A percentile compares a stretch with the other conserved stretches of the same genome.
Evolutionary conservation across 83 land plant genomes (phyloP).

Genomic region (Larix sibirica): DNA sequence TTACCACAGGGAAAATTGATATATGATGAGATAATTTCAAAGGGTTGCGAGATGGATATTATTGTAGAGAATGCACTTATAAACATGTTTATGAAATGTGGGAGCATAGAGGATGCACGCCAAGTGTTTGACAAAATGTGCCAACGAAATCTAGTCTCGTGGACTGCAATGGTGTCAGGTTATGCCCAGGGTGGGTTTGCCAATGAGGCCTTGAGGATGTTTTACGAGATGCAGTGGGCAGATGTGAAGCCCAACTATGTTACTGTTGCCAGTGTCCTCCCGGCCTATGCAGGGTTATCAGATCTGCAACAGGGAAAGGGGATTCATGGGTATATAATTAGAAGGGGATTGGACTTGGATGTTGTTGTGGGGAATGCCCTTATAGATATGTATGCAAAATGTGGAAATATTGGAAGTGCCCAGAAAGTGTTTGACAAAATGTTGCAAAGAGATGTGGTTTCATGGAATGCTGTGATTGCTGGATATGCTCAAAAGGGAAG

Average conservation of each 20-base stretch:
- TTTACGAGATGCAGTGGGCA: conserved; percentile 50
- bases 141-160: conserved; percentile 22
- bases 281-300: background rate
- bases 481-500: background rate
- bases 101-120: conserved; percentile 27
- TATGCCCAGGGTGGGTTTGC: conserved; percentile 38
- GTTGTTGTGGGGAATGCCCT: background rate
- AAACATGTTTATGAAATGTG: conserved; percentile 31
- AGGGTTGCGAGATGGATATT: conserved; percentile 5
- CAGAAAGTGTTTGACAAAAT: background rate
- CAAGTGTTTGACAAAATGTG: conserved; percentile 21
- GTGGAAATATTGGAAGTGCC: background rate
- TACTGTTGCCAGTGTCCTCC: background rate
- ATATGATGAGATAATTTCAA: conserved; percentile 19
- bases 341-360: background rate
- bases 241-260: conserved; percentile 13
- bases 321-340: background rate
- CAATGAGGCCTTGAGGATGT: conserved; percentile 37
- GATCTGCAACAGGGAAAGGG: background rate
- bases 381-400: conserved; percentile 4
- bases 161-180: conserved; percentile 46
- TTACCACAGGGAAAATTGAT: conserved; percentile 22
- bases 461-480: background rate
- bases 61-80: conserved; percentile 27
- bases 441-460: background rate